Evolutionary conservation across 2,329 filamentous ascomycete genomes (phyloP).

Genomic region (Penicillium nordicum): DNA sequence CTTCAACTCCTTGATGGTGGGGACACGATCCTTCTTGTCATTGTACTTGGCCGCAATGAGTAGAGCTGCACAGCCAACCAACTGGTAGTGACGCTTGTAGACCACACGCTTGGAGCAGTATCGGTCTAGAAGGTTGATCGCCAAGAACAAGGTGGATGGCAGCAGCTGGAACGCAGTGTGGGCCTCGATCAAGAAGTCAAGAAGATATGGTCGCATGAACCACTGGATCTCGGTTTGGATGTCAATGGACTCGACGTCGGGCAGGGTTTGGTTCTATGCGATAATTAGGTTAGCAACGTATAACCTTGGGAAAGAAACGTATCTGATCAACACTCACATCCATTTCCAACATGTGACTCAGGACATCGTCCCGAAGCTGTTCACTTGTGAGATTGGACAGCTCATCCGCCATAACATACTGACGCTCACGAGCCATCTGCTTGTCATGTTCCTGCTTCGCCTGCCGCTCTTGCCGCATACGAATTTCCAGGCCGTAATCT

Average conservation of each 20-base stretch:
- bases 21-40: conserved; percentile 98
- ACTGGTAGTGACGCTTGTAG: conserved; percentile 98
- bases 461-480: conserved; percentile 44
- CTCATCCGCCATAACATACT: conserved; percentile 84
- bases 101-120: conserved; percentile 98
- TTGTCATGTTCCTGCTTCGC: conserved; percentile 72
- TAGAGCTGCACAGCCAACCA: conserved; percentile 92
- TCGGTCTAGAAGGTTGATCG: conserved; percentile 91
- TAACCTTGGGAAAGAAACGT: not conserved
- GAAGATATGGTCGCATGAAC: conserved; percentile 98
- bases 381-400: conserved; percentile 80
- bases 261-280: conserved; percentile 72
- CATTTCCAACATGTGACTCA: conserved; percentile 93
- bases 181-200: conserved; percentile 97
- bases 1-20: conserved; percentile 93
- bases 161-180: conserved; percentile 92
- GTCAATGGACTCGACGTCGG: conserved; percentile 96
- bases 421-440: conserved; percentile 74
- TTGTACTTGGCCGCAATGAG: conserved; percentile 98
- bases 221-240: conserved; percentile 99
- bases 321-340: conserved; percentile 54
- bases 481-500: conserved; percentile 50
- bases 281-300: conserved; percentile 14
- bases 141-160: conserved; percentile 91
- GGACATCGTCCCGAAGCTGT: conserved; percentile 90